Evolutionary conservation across 2,329 filamentous ascomycete genomes (phyloP).

Genomic region (Botryotinia convoluta): DNA sequence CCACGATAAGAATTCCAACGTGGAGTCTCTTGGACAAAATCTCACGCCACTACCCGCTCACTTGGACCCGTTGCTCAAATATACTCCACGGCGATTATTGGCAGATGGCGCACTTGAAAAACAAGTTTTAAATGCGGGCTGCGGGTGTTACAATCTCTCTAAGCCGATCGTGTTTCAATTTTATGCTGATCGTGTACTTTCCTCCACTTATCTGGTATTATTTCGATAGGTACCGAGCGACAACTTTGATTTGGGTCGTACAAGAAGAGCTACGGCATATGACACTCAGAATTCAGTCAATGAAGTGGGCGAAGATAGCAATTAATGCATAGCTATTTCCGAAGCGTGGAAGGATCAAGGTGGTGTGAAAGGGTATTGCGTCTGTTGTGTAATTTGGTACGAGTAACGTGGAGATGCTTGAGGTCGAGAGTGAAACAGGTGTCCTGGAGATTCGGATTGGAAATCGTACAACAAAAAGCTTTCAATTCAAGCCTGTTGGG

Average conservation of each 20-base stretch:
- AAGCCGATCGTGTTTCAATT: background rate
- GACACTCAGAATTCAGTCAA: background rate
- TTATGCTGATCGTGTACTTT: background rate
- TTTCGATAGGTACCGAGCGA: background rate
- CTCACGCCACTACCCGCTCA: background rate
- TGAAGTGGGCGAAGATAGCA: background rate
- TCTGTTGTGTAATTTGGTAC: background rate
- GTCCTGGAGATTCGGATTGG: background rate
- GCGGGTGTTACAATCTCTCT: background rate
- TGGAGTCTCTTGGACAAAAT: background rate
- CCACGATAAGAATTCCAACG: background rate
- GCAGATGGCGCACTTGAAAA: background rate
- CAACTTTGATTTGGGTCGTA: background rate
- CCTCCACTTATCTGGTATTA: background rate
- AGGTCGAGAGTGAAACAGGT: background rate
- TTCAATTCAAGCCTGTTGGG: background rate
- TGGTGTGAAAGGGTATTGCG: background rate
- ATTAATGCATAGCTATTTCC: background rate
- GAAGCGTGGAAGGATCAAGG: background rate
- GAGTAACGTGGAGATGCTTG: background rate
- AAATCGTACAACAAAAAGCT: background rate
- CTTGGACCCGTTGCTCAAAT: background rate
- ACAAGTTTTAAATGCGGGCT: background rate
- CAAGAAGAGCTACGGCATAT: background rate
- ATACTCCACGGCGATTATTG: background rate